A percentile compares a stretch with the other conserved stretches of the same genome.
Evolutionary conservation across 1,139 yeast genomes (phyloP).

Genomic region (Hyphopichia burtonii): DNA sequence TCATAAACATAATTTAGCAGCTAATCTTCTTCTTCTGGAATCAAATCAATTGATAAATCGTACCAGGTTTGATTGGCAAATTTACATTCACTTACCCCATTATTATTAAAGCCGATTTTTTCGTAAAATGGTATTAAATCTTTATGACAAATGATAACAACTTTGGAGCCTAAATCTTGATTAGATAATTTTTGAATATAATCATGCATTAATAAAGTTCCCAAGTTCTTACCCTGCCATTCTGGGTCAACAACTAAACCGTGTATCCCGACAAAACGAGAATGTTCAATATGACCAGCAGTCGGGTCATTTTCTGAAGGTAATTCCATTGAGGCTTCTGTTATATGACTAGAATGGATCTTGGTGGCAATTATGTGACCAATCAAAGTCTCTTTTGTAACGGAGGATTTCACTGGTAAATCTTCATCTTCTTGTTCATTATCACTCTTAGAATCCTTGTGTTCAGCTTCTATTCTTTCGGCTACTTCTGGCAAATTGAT

Average conservation of each 20-base stretch:
- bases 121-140: slow-evolving; percentile 73
- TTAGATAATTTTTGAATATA: slow-evolving; percentile 87
- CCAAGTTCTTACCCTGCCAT: slow-evolving; percentile 79
- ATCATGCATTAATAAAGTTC: slow-evolving; percentile 80
- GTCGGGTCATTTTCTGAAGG: slow-evolving; percentile 38
- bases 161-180: slow-evolving; percentile 79
- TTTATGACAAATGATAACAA: slow-evolving; percentile 72
- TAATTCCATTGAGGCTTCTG: slow-evolving; percentile 65
- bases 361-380: slow-evolving; percentile 89
- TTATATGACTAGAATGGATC: slow-evolving; percentile 49
- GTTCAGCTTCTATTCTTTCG: slow-evolving; percentile 28
- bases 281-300: slow-evolving; percentile 76
- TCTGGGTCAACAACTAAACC: slow-evolving; percentile 76
- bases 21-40: slow-evolving; percentile 52
- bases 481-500: slow-evolving; percentile 48
- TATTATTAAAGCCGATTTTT: slow-evolving; percentile 70
- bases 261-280: slow-evolving; percentile 77
- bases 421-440: slow-evolving; percentile 32
- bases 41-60: slow-evolving; percentile 62
- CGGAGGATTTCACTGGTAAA: slow-evolving; percentile 50
- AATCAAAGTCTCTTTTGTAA: slow-evolving; percentile 64
- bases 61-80: slow-evolving; percentile 67
- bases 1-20: not conserved
- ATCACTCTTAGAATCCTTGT: slow-evolving; percentile 14
- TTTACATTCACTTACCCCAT: slow-evolving; percentile 59